phyloP scores from a whole-genome alignment of 1,139 yeast genomes.

The Pichia sp. region DNA sequence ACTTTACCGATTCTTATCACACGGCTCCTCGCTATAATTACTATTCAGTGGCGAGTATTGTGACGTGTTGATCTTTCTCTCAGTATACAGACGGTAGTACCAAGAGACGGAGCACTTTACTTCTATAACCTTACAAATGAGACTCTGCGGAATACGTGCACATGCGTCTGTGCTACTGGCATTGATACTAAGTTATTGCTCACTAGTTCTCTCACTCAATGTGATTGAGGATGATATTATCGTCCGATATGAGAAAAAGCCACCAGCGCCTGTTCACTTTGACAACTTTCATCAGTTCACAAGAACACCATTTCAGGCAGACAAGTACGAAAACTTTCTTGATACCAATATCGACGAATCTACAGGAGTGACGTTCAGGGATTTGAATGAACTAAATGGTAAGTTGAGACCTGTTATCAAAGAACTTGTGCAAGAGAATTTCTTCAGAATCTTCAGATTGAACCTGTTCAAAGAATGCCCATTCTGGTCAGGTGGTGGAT shows the following conservation, averaged over 20 bases:
- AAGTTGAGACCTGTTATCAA: slow-evolving; percentile 47
- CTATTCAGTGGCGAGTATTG: too few species aligned
- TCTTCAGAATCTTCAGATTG: slow-evolving; percentile 81
- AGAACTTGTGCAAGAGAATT: slow-evolving; percentile 56
- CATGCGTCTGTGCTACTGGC: too few species aligned
- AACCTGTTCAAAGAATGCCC: slow-evolving; percentile 85
- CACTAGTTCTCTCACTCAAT: too few species aligned
- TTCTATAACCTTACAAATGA: too few species aligned
- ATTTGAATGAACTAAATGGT: slow-evolving; percentile 44
- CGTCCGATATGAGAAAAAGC: slow-evolving; percentile 21
- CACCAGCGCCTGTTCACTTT: slow-evolving; percentile 16
- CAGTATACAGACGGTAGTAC: too few species aligned
- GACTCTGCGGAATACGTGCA: background rate
- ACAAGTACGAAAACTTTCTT: slow-evolving; percentile 17
- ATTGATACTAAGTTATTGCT: too few species aligned
- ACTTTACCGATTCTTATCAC: too few species aligned
- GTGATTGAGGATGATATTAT: slow-evolving; percentile 10
- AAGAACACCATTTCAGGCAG: slow-evolving; percentile 24
- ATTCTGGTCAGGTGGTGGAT: slow-evolving; percentile 72
- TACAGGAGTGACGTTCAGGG: slow-evolving; percentile 42
- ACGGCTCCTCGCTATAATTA: too few species aligned
- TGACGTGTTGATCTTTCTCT: too few species aligned
- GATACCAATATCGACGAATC: slow-evolving; percentile 22
- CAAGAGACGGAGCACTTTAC: too few species aligned
- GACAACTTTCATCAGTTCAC: slow-evolving; percentile 24